Conservation (phyloP, 2,329 filamentous ascomycete species). For the Cytospora piceicola region DNA sequence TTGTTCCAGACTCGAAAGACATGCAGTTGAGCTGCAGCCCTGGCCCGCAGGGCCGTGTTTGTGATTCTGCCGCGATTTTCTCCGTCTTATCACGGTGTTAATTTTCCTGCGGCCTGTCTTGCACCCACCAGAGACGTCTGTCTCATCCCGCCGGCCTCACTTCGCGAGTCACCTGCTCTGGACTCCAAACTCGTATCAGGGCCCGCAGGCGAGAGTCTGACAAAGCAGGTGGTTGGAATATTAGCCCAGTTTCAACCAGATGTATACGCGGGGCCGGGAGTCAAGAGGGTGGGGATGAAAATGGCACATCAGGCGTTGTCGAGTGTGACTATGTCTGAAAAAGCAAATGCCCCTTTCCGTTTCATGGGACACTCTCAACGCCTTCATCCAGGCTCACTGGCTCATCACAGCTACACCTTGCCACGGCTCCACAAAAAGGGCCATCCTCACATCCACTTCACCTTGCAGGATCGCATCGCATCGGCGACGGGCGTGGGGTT, state of each 20-base stretch:
- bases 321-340: not conserved
- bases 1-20: slow-evolving; percentile 19
- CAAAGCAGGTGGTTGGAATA: not conserved
- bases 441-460: slow-evolving; percentile 1
- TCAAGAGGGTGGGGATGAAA: not conserved
- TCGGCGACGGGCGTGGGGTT: not conserved
- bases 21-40: slow-evolving; percentile 22
- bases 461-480: not conserved
- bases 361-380: slow-evolving; percentile 3
- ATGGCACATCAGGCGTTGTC: not conserved
- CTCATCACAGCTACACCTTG: not conserved
- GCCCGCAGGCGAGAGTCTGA: not conserved
- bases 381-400: not conserved
- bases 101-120: slow-evolving; percentile 13
- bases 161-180: slow-evolving; percentile 17
- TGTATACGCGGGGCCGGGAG: not conserved
- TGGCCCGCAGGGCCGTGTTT: slow-evolving; percentile 18
- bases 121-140: slow-evolving; percentile 19
- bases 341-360: slow-evolving; percentile 5
- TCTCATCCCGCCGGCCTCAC: slow-evolving; percentile 23
- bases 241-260: not conserved
- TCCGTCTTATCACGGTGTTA: slow-evolving; percentile 22
- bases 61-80: slow-evolving; percentile 9
- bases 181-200: slow-evolving; percentile 8
- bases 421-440: not conserved